phyloP scores from a whole-genome alignment of 805 yeast genomes.

The Ogataea salicorniae region DNA sequence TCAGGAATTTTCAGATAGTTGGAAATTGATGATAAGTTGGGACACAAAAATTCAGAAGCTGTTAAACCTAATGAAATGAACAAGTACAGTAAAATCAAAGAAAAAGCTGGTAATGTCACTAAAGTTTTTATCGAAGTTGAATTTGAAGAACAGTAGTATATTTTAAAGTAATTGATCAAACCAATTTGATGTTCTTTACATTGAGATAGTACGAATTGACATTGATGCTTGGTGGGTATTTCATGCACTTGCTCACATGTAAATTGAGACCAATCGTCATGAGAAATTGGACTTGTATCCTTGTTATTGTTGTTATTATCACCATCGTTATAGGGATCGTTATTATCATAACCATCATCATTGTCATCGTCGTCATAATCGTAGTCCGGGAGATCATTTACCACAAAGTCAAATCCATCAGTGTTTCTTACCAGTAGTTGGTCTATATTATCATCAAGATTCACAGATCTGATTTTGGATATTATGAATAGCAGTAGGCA shows the following conservation, averaged over 20 bases:
- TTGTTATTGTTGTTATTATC: not conserved
- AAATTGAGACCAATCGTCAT: conserved; percentile 2
- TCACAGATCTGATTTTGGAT: too few relatives aligned
- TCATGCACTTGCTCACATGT: conserved; percentile 19
- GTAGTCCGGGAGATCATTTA: not conserved
- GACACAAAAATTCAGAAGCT: conserved; percentile 80
- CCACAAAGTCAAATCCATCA: not conserved
- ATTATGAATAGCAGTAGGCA: too few relatives aligned
- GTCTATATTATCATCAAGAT: too few relatives aligned
- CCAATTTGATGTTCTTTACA: conserved; percentile 28
- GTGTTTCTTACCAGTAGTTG: too few relatives aligned
- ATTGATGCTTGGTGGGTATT: conserved; percentile 22
- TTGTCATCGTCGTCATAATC: not conserved
- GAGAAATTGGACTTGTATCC: not conserved
- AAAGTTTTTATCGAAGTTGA: conserved; percentile 8
- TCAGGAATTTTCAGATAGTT: conserved; percentile 63
- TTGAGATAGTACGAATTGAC: conserved; percentile 23
- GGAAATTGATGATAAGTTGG: conserved; percentile 71
- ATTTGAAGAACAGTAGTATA: conserved; percentile 27
- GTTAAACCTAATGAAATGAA: conserved; percentile 71
- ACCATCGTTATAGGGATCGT: not conserved
- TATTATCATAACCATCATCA: not conserved
- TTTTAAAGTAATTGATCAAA: conserved; percentile 22
- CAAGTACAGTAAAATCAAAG: conserved; percentile 30
- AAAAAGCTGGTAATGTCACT: conserved; percentile 19